These are phyloP conservation scores for Dryas octopetala DNA, from an alignment of 306 rosid genomes.

Conservation along the genomic window DNA sequence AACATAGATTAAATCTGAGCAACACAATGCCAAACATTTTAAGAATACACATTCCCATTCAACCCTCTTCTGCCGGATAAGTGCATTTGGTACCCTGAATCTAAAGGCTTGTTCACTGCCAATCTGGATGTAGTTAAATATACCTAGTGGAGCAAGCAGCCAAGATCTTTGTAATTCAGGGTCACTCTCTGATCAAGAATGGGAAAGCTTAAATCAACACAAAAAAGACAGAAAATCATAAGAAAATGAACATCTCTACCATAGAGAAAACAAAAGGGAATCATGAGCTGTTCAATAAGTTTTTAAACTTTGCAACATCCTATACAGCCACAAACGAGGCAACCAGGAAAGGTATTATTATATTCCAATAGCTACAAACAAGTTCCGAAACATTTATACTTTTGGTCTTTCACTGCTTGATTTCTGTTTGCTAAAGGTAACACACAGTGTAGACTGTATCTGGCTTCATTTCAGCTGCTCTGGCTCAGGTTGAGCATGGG, in stretches of 20 bases:
- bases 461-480: conserved; percentile 28
- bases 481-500: conserved; percentile 30
- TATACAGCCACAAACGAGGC: neutral
- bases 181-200: too few species aligned
- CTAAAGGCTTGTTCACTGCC: too few species aligned
- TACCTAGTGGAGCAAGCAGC: too few species aligned
- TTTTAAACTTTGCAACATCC: neutral
- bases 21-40: too few species aligned
- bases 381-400: neutral
- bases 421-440: conserved; percentile 3
- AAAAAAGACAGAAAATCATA: neutral
- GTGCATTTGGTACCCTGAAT: too few species aligned
- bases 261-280: neutral
- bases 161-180: too few species aligned
- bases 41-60: too few species aligned
- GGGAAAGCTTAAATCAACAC: too few species aligned
- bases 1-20: too few species aligned
- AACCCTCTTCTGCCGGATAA: too few species aligned
- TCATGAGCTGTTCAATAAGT: neutral
- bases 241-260: neutral
- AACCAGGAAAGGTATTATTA: neutral
- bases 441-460: neutral
- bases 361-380: conserved; percentile 19
- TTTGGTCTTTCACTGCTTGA: conserved; percentile 7
- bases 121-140: too few species aligned